Evolutionary conservation across 2,329 filamentous ascomycete genomes (phyloP).

Genomic region (Orbilia blumenaviensis): DNA sequence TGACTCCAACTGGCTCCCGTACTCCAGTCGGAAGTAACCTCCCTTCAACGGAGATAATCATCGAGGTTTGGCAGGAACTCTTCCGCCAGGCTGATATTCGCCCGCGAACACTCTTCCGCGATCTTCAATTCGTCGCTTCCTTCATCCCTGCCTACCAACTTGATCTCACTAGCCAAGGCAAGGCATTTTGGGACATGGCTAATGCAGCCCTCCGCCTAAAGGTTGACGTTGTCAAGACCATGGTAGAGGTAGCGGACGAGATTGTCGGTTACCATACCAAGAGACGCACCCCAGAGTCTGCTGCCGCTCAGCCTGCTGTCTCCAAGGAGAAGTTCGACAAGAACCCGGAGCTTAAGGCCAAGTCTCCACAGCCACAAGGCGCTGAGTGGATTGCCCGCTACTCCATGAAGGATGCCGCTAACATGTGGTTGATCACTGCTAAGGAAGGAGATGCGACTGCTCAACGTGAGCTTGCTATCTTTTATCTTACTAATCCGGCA

Average conservation of each 20-base stretch:
- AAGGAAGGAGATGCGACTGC: conserved; percentile 89
- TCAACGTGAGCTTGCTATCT: conserved; percentile 89
- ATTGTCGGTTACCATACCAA: conserved; percentile 75
- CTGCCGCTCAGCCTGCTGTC: conserved; percentile 23
- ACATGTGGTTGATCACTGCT: conserved; percentile 91
- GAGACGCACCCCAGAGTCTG: conserved; percentile 64
- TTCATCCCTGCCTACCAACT: conserved; percentile 71
- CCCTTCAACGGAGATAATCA: conserved; percentile 71
- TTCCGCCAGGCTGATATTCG: conserved; percentile 74
- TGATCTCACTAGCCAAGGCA: conserved; percentile 71
- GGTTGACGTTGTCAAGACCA: conserved; percentile 83
- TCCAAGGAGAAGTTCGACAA: conserved; percentile 59
- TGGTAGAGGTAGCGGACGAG: conserved; percentile 77
- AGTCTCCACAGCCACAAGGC: conserved; percentile 55
- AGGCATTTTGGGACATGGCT: conserved; percentile 89
- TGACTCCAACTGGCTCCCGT: conserved; percentile 56
- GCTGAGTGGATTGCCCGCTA: conserved; percentile 62
- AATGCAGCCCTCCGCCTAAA: conserved; percentile 89
- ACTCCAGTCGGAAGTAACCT: conserved; percentile 55
- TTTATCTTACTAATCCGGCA: conserved; percentile 92
- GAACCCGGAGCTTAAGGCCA: conserved; percentile 54
- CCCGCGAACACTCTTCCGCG: conserved; percentile 82
- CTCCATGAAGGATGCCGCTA: conserved; percentile 80
- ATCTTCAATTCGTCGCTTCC: conserved; percentile 77
- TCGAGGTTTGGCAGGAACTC: conserved; percentile 72